These are phyloP conservation scores for Didymella pinodella DNA, from an alignment of 2,329 filamentous ascomycete species.

Conservation along the genomic window DNA sequence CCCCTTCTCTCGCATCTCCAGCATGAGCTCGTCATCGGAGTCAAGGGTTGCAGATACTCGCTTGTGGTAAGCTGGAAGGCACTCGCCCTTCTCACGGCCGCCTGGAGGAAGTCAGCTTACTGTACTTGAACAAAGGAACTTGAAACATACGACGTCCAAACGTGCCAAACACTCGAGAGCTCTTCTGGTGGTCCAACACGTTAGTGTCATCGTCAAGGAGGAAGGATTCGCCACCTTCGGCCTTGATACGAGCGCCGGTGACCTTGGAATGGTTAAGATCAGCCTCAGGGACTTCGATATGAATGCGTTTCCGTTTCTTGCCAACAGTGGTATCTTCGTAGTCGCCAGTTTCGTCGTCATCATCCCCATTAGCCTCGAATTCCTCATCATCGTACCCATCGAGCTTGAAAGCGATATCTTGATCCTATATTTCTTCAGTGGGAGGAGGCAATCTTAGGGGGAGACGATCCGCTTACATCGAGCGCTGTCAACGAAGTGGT, in stretches of 20 bases:
- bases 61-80: conserved; percentile 52
- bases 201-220: conserved; percentile 32
- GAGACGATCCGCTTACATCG: conserved; percentile 13
- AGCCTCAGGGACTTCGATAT: conserved; percentile 15
- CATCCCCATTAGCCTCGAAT: conserved; percentile 13
- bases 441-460: not conserved
- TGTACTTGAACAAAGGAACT: not conserved
- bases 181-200: conserved; percentile 8
- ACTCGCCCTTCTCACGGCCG: conserved; percentile 40
- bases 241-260: conserved; percentile 21
- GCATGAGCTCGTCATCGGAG: conserved; percentile 58
- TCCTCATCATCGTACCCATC: conserved; percentile 24
- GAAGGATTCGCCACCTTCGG: conserved; percentile 30
- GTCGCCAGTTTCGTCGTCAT: conserved; percentile 21
- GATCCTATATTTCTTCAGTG: conserved; percentile 19
- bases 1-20: conserved; percentile 53
- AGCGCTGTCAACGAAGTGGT: conserved; percentile 1
- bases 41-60: conserved; percentile 55
- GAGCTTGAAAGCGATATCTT: conserved; percentile 24
- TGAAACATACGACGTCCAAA: conserved; percentile 33
- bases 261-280: conserved; percentile 17
- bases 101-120: conserved; percentile 1
- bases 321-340: conserved; percentile 12
- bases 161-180: conserved; percentile 31
- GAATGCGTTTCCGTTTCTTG: conserved; percentile 31